Evolutionary conservation across 1,284 basidiomycete species (phyloP).

Genomic region (Apiotrichum gamsii): DNA sequence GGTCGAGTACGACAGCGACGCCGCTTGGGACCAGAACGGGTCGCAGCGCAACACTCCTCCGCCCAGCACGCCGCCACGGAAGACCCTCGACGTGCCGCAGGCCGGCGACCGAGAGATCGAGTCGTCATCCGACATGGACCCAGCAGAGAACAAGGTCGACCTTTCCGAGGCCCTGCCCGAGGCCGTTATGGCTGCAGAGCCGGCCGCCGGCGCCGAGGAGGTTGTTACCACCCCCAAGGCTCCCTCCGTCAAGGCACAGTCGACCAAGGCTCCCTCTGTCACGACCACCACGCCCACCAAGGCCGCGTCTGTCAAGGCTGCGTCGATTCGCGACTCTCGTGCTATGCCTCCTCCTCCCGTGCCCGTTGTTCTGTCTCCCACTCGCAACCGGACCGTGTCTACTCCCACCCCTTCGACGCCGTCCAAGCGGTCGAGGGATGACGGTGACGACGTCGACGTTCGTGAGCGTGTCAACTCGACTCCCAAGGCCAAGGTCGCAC

Average conservation of each 20-base stretch:
- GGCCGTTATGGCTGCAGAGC: neutral
- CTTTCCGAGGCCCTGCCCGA: neutral
- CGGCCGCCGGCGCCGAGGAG: neutral
- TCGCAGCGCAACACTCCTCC: neutral
- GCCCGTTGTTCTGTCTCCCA: neutral
- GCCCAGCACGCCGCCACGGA: neutral
- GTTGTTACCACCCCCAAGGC: neutral
- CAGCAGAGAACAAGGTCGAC: neutral
- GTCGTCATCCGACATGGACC: constrained; percentile 12
- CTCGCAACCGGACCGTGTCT: neutral
- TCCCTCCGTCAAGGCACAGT: neutral
- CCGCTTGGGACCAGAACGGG: constrained; percentile 21
- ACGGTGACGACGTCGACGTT: neutral
- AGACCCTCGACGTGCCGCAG: constrained; percentile 9
- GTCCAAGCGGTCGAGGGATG: constrained; percentile 10
- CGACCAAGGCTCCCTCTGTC: neutral
- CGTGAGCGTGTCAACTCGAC: constrained; percentile 1
- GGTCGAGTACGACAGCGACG: constrained; percentile 66
- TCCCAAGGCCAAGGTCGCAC: constrained; percentile 7
- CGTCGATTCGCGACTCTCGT: neutral
- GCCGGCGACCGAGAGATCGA: constrained; percentile 16
- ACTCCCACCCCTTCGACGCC: constrained; percentile 6
- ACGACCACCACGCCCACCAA: too few species aligned
- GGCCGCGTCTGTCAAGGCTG: neutral
- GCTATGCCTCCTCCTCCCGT: neutral